A percentile compares a stretch with the other conserved stretches of the same genome.
phyloP scores from a whole-genome alignment of 1,284 basidiomycete genomes.

The Apiotrichum siamense region DNA sequence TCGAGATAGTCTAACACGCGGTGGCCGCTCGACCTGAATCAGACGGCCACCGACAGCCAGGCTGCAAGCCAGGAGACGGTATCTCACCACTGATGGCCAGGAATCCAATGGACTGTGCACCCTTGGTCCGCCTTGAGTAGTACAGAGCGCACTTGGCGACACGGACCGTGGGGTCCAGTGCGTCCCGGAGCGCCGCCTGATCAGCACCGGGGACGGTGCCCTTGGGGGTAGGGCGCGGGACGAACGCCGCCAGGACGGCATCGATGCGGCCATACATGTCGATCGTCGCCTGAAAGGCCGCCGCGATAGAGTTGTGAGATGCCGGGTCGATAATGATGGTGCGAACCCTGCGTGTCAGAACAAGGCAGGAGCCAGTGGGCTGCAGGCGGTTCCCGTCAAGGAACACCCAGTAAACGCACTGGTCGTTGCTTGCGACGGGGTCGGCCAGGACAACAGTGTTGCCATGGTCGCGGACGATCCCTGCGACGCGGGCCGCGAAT shows the following conservation, averaged over 20 bases:
- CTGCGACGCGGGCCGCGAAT: neutral
- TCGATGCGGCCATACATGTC: neutral
- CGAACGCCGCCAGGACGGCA: neutral
- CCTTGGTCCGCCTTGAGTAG: neutral
- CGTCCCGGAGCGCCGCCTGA: conserved; percentile 1
- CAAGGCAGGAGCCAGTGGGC: neutral
- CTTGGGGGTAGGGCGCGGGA: neutral
- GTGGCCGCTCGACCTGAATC: too few species aligned
- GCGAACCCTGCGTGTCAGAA: neutral
- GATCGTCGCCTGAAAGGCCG: neutral
- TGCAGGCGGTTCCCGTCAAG: neutral
- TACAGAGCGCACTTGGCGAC: neutral
- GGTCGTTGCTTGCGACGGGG: neutral
- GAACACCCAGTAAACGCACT: neutral
- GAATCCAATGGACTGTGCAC: neutral
- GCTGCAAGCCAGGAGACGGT: neutral
- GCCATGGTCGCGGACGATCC: neutral
- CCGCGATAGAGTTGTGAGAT: neutral
- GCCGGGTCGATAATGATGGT: neutral
- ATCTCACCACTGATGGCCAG: neutral
- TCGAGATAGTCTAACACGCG: too few species aligned
- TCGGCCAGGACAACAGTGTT: neutral
- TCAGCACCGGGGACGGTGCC: neutral
- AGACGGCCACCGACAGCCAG: neutral
- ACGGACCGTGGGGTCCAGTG: neutral